Percentiles rank a stretch among this genome's conserved stretches.
phyloP scores from a whole-genome alignment of 225 moss, liverwort and hornwort genomes.

The Sphagnum tenellum region DNA sequence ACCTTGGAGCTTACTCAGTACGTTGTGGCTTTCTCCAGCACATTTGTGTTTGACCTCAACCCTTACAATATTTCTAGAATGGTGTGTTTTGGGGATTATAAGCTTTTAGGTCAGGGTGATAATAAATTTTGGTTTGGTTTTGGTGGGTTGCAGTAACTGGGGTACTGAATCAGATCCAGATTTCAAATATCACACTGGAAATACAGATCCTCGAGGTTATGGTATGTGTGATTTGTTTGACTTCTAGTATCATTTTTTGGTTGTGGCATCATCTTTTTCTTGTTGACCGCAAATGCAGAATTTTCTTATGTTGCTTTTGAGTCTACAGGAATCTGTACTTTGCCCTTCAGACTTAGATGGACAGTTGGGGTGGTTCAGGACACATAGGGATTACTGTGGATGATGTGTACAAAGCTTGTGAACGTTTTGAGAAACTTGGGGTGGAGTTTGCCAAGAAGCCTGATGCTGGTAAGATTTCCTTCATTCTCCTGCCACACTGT shows the following conservation, averaged over 20 bases:
- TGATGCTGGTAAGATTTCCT: conserved; percentile 42
- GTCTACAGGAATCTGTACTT: too few species aligned
- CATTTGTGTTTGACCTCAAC: not conserved
- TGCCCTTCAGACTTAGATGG: too few species aligned
- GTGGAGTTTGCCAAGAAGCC: conserved; percentile 83
- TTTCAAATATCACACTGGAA: conserved; percentile 78
- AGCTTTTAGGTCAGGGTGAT: not conserved
- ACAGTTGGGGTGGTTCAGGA: conserved; percentile 19
- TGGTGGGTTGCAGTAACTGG: conserved; percentile 54
- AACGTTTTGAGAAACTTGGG: conserved; percentile 69
- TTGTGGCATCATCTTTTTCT: too few species aligned
- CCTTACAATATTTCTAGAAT: too few species aligned
- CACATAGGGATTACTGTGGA: conserved; percentile 83
- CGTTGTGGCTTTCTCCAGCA: conserved; percentile 4
- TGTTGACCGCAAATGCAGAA: too few species aligned
- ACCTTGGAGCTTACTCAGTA: conserved; percentile 91
- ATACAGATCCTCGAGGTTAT: conserved; percentile 76
- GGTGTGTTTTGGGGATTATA: too few species aligned
- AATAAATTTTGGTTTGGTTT: not conserved
- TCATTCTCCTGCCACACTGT: too few species aligned
- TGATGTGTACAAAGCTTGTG: conserved; percentile 76
- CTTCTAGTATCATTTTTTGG: too few species aligned
- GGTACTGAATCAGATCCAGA: conserved; percentile 72
- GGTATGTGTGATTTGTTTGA: conserved; percentile 20
- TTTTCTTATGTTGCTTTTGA: too few species aligned